phyloP scores from a whole-genome alignment of 78 protist species.

The Polysphondylium violaceum region DNA sequence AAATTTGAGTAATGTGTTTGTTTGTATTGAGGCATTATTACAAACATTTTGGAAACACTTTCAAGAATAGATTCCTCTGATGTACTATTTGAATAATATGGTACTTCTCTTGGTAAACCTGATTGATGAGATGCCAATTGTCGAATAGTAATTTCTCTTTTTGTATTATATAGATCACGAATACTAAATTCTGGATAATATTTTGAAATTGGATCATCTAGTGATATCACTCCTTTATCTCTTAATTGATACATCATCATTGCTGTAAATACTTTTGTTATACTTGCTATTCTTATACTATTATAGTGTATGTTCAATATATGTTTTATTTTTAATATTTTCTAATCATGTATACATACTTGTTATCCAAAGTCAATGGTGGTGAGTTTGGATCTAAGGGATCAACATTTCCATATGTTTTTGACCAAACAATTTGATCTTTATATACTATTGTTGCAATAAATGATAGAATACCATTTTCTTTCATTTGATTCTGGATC shows the following conservation, averaged over 20 bases:
- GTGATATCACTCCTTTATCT: slow-evolving; percentile 40
- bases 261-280: slow-evolving; percentile 52
- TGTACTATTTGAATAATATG: not conserved
- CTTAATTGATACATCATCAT: slow-evolving; percentile 63
- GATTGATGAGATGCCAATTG: slow-evolving; percentile 48
- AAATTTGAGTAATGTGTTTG: slow-evolving; percentile 27
- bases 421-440: slow-evolving; percentile 63
- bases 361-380: slow-evolving; percentile 37
- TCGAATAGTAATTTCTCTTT: slow-evolving; percentile 47
- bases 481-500: slow-evolving; percentile 30
- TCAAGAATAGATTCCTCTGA: slow-evolving; percentile 27
- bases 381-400: slow-evolving; percentile 68
- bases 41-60: slow-evolving; percentile 12
- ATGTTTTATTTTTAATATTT: not conserved
- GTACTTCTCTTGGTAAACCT: slow-evolving; percentile 47
- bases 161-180: slow-evolving; percentile 6
- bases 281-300: slow-evolving; percentile 67
- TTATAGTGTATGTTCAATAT: too few relatives aligned
- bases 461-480: slow-evolving; percentile 41
- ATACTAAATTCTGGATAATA: slow-evolving; percentile 50
- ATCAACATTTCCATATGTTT: slow-evolving; percentile 45
- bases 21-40: slow-evolving; percentile 31
- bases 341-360: not conserved
- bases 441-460: slow-evolving; percentile 68
- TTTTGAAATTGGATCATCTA: slow-evolving; percentile 40